A percentile compares a stretch with the other conserved stretches of the same genome.
phyloP scores from a whole-genome alignment of 2,329 filamentous ascomycete species.

The Monosporascus sp. region DNA sequence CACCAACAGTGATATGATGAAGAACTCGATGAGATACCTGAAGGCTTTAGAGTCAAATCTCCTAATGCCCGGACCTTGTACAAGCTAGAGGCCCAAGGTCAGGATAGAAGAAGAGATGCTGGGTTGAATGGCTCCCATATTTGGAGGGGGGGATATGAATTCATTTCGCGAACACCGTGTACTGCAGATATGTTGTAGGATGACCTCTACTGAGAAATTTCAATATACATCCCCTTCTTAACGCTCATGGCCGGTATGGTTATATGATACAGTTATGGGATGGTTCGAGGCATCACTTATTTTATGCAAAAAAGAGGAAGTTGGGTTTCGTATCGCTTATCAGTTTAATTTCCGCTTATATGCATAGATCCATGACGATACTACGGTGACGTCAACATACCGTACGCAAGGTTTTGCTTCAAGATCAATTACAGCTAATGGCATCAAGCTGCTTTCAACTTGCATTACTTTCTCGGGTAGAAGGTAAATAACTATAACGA shows the following conservation, averaged over 20 bases:
- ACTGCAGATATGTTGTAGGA: no score
- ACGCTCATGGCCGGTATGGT: no score
- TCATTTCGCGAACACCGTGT: constrained; percentile 1
- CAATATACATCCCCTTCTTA: no score
- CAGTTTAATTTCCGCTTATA: background rate
- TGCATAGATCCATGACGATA: background rate
- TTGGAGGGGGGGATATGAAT: constrained; percentile 39
- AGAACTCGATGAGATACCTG: constrained; percentile 42
- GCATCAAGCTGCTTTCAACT: no score
- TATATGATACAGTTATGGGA: no score
- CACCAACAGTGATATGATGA: constrained; percentile 35
- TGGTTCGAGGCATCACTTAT: no score
- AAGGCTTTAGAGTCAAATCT: constrained; percentile 41
- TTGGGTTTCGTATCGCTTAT: no score
- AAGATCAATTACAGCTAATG: background rate
- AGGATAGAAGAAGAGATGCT: constrained; percentile 46
- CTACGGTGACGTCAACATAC: constrained; percentile 9
- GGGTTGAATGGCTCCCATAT: constrained; percentile 43
- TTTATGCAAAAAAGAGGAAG: no score
- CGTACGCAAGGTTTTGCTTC: constrained; percentile 2
- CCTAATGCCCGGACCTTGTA: constrained; percentile 50
- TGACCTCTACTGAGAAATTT: no score
- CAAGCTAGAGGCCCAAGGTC: constrained; percentile 50
- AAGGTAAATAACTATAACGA: background rate
- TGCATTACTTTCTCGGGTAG: no score